These are phyloP conservation scores for Cutaneotrichosporon cavernicola DNA, from an alignment of 1,284 basidiomycete genomes.

Conservation along the genomic window DNA sequence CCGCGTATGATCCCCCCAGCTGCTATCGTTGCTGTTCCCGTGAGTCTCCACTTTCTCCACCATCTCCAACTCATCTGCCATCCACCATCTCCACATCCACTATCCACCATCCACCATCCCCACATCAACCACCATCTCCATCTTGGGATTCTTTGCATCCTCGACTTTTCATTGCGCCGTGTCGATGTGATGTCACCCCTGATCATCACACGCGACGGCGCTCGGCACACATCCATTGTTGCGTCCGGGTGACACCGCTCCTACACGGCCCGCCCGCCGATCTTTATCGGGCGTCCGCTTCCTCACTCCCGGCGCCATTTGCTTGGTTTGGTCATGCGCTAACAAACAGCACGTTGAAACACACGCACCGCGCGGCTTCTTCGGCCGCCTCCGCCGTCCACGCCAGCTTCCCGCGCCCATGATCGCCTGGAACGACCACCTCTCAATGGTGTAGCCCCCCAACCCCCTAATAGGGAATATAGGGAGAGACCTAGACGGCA, in stretches of 20 bases:
- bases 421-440: slow-evolving; percentile 30
- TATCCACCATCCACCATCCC: too few species aligned
- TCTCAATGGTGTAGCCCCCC: slow-evolving; percentile 25
- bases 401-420: slow-evolving; percentile 5
- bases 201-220: not conserved
- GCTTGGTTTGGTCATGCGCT: not conserved
- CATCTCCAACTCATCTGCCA: not conserved
- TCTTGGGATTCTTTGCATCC: not conserved
- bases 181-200: not conserved
- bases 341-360: slow-evolving; percentile 14
- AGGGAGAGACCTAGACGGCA: not conserved
- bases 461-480: not conserved
- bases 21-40: slow-evolving; percentile 12
- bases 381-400: slow-evolving; percentile 2
- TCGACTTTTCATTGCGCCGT: too few species aligned
- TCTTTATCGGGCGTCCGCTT: not conserved
- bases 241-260: not conserved
- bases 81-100: not conserved
- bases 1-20: slow-evolving; percentile 2
- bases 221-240: not conserved
- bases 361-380: slow-evolving; percentile 10
- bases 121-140: not conserved
- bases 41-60: not conserved
- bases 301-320: not conserved
- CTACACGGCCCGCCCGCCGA: not conserved